phyloP scores from a whole-genome alignment of 495 filamentous ascomycete genomes.

The Aspergillus asperescens region DNA sequence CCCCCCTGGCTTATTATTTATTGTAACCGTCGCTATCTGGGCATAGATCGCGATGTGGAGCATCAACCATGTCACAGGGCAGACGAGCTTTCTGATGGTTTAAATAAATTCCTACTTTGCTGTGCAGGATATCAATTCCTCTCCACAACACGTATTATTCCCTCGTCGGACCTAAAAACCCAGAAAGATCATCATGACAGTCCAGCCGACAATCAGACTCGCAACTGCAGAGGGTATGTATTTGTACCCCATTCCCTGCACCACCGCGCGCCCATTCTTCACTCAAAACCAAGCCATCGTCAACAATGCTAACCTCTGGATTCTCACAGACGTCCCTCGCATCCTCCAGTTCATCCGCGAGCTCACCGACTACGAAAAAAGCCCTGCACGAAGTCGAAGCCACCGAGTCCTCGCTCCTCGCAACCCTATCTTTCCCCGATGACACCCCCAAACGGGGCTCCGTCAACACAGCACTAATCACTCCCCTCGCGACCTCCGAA shows the following conservation, averaged over 20 bases:
- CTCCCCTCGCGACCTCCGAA: constrained; percentile 26
- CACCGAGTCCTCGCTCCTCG: constrained; percentile 63
- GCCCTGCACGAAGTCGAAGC: constrained; percentile 67
- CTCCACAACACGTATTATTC: background rate
- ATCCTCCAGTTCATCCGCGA: constrained; percentile 84
- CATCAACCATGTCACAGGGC: constrained; percentile 4
- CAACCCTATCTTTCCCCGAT: constrained; percentile 71
- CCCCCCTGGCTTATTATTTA: background rate
- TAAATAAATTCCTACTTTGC: no score
- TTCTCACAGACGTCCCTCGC: constrained; percentile 64
- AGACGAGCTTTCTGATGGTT: background rate
- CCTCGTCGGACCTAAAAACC: background rate
- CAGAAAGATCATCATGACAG: constrained; percentile 24
- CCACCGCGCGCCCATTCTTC: background rate
- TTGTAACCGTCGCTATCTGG: background rate
- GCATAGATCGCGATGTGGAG: constrained; percentile 1
- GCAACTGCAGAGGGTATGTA: constrained; percentile 42
- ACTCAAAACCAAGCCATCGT: background rate
- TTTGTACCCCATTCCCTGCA: background rate
- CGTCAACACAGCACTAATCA: constrained; percentile 42
- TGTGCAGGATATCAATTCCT: background rate
- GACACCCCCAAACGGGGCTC: constrained; percentile 35
- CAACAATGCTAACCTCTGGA: constrained; percentile 8
- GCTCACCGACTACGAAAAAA: constrained; percentile 81
- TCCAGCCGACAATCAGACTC: constrained; percentile 43